phyloP scores from a whole-genome alignment of 1,284 basidiomycete species.

The Lignosus rhinocerotis region DNA sequence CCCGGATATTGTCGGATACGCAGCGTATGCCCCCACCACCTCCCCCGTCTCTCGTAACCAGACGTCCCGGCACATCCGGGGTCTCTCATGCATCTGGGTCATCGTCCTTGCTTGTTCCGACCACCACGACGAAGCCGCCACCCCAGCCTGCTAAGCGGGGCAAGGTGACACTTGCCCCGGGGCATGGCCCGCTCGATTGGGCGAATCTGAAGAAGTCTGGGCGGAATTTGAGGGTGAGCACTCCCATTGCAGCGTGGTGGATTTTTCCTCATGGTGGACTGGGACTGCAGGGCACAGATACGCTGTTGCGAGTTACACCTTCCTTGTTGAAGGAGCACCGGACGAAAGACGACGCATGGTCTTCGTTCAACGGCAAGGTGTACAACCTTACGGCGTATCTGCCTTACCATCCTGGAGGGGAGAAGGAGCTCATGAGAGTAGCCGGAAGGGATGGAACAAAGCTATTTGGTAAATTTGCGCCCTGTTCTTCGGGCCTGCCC shows the following conservation, averaged over 20 bases:
- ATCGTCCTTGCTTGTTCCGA: constrained; percentile 58
- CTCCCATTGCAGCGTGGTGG: not conserved
- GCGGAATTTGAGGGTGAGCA: constrained; percentile 70
- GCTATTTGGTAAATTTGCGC: constrained; percentile 76
- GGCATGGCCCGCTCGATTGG: constrained; percentile 95
- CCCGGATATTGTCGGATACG: constrained; percentile 52
- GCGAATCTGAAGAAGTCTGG: constrained; percentile 83
- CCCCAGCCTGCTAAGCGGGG: constrained; percentile 58
- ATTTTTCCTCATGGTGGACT: not conserved
- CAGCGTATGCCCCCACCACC: constrained; percentile 75
- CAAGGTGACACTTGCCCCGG: constrained; percentile 91
- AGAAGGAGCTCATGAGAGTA: constrained; percentile 92
- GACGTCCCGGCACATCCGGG: constrained; percentile 44
- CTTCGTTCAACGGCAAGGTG: constrained; percentile 89
- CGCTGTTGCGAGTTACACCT: constrained; percentile 75
- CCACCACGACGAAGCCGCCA: constrained; percentile 57
- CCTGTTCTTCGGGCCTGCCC: constrained; percentile 39
- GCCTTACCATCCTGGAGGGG: constrained; percentile 92
- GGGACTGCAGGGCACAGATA: constrained; percentile 57
- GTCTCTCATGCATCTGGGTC: constrained; percentile 25
- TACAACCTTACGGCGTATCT: constrained; percentile 97
- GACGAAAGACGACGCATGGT: constrained; percentile 89
- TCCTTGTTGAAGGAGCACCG: constrained; percentile 86
- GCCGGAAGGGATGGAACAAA: constrained; percentile 95
- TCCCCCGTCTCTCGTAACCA: constrained; percentile 46